A percentile compares a stretch with the other conserved stretches of the same genome.
Conservation (phyloP, 2,329 filamentous ascomycete species). For the Ceratocystis lukuohia region DNA sequence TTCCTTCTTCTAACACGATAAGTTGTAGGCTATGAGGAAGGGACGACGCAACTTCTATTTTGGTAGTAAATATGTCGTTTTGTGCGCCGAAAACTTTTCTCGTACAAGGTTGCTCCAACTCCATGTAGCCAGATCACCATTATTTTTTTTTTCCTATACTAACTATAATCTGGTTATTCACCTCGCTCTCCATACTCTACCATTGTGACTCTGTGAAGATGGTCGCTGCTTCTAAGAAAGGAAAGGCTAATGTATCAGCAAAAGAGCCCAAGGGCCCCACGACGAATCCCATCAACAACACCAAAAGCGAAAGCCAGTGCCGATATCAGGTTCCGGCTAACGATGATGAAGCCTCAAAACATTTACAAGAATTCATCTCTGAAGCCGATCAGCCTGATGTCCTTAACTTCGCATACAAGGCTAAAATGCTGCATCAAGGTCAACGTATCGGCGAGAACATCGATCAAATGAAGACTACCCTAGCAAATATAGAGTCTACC, state of each 20-base stretch:
- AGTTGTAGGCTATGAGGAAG: background rate
- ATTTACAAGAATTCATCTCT: conserved; percentile 12
- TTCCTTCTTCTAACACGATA: background rate
- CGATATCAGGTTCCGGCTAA: background rate
- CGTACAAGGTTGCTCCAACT: background rate
- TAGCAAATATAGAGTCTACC: conserved; percentile 14
- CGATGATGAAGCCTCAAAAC: background rate
- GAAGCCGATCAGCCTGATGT: conserved; percentile 12
- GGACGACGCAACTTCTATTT: background rate
- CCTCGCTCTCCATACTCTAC: background rate
- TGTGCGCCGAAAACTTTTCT: background rate
- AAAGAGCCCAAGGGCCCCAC: background rate
- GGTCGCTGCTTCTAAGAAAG: background rate
- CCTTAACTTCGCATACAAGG: conserved; percentile 17
- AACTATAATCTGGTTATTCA: background rate
- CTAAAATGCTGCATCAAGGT: conserved; percentile 14
- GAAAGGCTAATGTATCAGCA: background rate
- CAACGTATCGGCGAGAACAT: conserved; percentile 9
- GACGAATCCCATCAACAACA: background rate
- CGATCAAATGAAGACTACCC: conserved; percentile 13
- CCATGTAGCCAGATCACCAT: background rate
- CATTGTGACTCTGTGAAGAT: background rate
- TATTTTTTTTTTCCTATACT: background rate
- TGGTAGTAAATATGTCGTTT: background rate
- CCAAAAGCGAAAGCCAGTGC: conserved; percentile 3